phyloP scores from a whole-genome alignment of 2,329 filamentous ascomycete genomes.

The Myriosclerotinia scirpicola region DNA sequence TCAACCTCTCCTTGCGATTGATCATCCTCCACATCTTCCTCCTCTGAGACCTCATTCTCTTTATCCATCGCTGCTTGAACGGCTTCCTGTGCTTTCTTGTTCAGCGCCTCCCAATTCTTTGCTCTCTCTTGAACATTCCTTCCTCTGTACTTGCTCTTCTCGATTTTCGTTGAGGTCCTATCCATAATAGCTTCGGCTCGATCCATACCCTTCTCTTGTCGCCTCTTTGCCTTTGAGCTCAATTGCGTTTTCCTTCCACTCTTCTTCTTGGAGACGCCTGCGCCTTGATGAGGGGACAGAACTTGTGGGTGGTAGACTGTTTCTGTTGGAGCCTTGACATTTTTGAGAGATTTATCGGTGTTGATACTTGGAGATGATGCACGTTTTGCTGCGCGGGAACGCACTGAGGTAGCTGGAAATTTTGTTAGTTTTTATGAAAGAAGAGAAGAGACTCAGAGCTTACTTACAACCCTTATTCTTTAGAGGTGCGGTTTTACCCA shows the following conservation, averaged over 20 bases:
- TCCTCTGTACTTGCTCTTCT: constrained; percentile 54
- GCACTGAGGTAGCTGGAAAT: constrained; percentile 53
- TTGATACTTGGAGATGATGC: constrained; percentile 69
- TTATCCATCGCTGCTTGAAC: constrained; percentile 33
- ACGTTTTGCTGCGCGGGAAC: constrained; percentile 73
- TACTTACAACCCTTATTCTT: constrained; percentile 39
- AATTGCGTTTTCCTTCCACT: constrained; percentile 53
- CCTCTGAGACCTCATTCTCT: constrained; percentile 26
- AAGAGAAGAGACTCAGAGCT: background rate
- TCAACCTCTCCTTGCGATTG: constrained; percentile 16
- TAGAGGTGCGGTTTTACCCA: constrained; percentile 41
- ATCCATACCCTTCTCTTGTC: constrained; percentile 58
- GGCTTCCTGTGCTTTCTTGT: constrained; percentile 44
- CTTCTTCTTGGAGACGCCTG: constrained; percentile 71
- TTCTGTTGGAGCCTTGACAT: constrained; percentile 52
- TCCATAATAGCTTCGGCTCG: constrained; percentile 60
- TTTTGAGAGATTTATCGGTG: constrained; percentile 69
- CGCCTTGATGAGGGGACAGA: constrained; percentile 64
- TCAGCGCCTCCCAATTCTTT: constrained; percentile 60
- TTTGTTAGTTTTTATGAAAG: background rate
- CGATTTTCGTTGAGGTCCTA: constrained; percentile 56
- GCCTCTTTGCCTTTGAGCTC: constrained; percentile 55
- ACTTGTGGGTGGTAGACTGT: constrained; percentile 59
- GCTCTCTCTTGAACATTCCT: constrained; percentile 50
- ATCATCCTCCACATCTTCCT: constrained; percentile 28